Evolutionary conservation across 768 basidiomycete genomes (phyloP), one percentile per base, ranked within the genome.

Genomic region (Rhodosporidiobolus odoratus): DNA sequence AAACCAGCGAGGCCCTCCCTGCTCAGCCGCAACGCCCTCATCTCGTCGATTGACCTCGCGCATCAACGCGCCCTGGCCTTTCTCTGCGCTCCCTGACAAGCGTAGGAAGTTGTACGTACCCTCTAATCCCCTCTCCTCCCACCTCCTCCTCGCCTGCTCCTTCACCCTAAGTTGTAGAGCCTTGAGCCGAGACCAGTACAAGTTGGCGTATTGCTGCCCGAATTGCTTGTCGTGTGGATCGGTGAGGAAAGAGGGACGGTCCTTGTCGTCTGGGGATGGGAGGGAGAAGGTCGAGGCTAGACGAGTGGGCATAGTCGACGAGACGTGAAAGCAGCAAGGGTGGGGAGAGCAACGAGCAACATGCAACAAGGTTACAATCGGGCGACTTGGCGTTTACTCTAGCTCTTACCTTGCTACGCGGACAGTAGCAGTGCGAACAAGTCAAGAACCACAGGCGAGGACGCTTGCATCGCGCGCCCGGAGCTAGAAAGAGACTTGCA

Each of bases 131-230:
- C 1, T 85, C 78, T 64, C 79, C 76, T 79, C 79, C 88, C 88
- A 89, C 71, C 80, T 80, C 61, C 79, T 80, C 48, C 72, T 75
- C 6, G 88, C 88, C 23, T 81, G 80, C 54, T 82, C 78, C 50
- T 83, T 81, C 17, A 88, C 84, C 12, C 82, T 80, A 37, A 78
- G 75, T 54, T 84, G 80, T 15, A 89, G 79, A 72, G 82, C 78
- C 32, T 82, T 81, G 30, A 89, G 81, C 41, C 88, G 78, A 4
- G 85, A 81, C 75, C 86, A 89, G 80, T 89, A 89, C 45, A 89
- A 84, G 76, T 88, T 89, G 2, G 88, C 85, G 79, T 88, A 89
- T 75, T 89, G 88, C 75, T 88, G 84, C 74, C 80, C 84, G 80
- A 87, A 89, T 17, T 84, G 84, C 69, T 81, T 82, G 76, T 83